Percentiles rank a stretch among this genome's conserved stretches.
phyloP scores from a whole-genome alignment of 2,329 filamentous ascomycete genomes.

The Colletotrichum abscissum region DNA sequence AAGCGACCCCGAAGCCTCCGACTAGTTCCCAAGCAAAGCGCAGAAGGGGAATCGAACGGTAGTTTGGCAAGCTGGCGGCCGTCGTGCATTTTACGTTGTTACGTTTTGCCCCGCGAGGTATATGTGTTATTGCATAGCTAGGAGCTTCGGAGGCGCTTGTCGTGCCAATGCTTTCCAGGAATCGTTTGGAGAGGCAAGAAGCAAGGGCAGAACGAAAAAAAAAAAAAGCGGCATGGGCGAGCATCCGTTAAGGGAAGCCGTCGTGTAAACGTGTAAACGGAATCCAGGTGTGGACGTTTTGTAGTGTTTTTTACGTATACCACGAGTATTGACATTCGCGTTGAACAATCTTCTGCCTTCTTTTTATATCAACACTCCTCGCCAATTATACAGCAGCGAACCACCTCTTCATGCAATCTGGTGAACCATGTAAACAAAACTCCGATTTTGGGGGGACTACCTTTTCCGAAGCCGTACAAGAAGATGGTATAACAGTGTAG shows the following conservation, averaged over 20 bases:
- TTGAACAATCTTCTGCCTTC: neutral
- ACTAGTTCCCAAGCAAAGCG: neutral
- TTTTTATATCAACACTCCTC: neutral
- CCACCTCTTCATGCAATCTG: no score
- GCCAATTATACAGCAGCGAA: no score
- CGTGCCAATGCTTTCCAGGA: neutral
- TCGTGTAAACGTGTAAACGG: neutral
- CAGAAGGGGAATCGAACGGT: neutral
- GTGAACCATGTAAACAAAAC: slow-evolving; percentile 19
- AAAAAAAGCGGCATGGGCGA: slow-evolving; percentile 6
- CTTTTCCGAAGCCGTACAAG: slow-evolving; percentile 35
- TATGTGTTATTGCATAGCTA: slow-evolving; percentile 38
- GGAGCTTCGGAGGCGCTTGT: slow-evolving; percentile 33
- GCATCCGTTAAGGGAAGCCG: neutral
- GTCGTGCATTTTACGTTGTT: neutral
- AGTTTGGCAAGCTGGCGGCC: slow-evolving; percentile 6
- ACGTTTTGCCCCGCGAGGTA: neutral
- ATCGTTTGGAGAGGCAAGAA: neutral
- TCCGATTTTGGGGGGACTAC: slow-evolving; percentile 35
- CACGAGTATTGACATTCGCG: neutral
- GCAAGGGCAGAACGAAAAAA: neutral
- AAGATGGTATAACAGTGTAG: slow-evolving; percentile 33
- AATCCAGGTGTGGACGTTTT: neutral
- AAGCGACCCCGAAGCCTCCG: neutral
- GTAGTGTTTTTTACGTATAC: slow-evolving; percentile 2